These are phyloP conservation scores for Firmiana major DNA, from an alignment of 345 rosid species.

Conservation along the genomic window DNA sequence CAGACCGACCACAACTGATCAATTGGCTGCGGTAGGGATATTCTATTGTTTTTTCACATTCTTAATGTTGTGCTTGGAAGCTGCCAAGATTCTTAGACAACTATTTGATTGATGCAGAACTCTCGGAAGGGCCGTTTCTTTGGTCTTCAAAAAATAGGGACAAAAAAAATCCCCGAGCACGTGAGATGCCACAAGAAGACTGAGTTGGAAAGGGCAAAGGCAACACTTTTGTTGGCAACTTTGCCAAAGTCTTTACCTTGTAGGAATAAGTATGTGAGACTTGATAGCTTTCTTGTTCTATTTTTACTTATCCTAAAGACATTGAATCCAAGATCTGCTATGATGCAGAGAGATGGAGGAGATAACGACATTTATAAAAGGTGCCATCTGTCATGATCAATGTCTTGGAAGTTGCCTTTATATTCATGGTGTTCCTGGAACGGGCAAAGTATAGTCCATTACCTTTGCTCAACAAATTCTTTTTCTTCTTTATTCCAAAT, in stretches of 20 bases:
- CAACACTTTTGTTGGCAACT: constrained; percentile 72
- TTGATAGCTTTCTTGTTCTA: not conserved
- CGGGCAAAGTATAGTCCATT: constrained; percentile 66
- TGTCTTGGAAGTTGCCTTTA: constrained; percentile 93
- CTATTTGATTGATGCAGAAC: constrained; percentile 44
- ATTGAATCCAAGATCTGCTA: not conserved
- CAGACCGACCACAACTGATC: constrained; percentile 35
- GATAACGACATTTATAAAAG: constrained; percentile 69
- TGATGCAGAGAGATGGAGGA: constrained; percentile 78
- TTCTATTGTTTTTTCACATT: constrained; percentile 10
- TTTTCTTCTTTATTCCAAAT: not conserved
- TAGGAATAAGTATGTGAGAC: constrained; percentile 57
- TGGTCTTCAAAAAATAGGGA: constrained; percentile 82
- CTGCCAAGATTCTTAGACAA: not conserved
- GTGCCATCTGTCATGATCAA: constrained; percentile 82
- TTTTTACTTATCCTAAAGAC: not conserved
- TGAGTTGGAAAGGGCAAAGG: constrained; percentile 86
- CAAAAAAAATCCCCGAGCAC: constrained; percentile 82
- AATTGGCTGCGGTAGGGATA: constrained; percentile 55
- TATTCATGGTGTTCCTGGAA: constrained; percentile 97
- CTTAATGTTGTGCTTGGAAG: constrained; percentile 15
- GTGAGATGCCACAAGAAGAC: constrained; percentile 81
- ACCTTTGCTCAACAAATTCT: not conserved
- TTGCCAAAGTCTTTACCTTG: constrained; percentile 87
- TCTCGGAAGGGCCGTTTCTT: constrained; percentile 67